phyloP scores from a whole-genome alignment of 2,329 filamentous ascomycete species.

The Capronia coronata region DNA sequence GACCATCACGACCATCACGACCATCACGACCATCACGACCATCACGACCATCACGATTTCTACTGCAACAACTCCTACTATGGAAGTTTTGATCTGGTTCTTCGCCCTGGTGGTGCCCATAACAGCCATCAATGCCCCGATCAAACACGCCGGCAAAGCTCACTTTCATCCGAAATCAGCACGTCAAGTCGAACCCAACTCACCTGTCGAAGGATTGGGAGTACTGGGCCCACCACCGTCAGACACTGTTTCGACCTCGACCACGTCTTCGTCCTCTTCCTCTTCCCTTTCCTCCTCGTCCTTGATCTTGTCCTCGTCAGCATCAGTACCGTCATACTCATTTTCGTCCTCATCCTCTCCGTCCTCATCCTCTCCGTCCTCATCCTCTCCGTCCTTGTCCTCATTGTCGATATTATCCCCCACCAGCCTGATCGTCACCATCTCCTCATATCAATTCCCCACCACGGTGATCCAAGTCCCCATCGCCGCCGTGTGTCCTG shows the following conservation, averaged over 20 bases:
- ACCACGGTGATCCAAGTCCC: constrained; percentile 21
- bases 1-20: too few relatives aligned
- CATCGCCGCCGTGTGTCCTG: constrained; percentile 24
- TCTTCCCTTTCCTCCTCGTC: too few relatives aligned
- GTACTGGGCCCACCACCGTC: not conserved
- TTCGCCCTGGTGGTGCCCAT: constrained; percentile 8
- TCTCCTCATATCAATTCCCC: constrained; percentile 16
- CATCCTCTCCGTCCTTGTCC: not conserved
- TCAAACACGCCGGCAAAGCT: constrained; percentile 11
- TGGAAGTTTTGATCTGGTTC: constrained; percentile 4
- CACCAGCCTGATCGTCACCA: not conserved
- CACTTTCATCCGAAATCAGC: constrained; percentile 15
- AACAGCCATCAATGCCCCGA: not conserved
- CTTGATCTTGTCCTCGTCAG: too few relatives aligned
- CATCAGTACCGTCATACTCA: not conserved
- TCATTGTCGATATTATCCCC: not conserved
- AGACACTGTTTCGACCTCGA: too few relatives aligned
- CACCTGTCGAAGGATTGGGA: constrained; percentile 3
- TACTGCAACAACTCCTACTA: not conserved
- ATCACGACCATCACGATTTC: too few relatives aligned
- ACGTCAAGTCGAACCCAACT: constrained; percentile 5
- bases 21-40: too few relatives aligned
- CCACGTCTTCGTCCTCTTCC: too few relatives aligned
- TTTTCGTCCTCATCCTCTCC: not conserved
- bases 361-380: not conserved